phyloP scores from a whole-genome alignment of 805 yeast species.

The Zygosaccharomyces pseudorouxii region DNA sequence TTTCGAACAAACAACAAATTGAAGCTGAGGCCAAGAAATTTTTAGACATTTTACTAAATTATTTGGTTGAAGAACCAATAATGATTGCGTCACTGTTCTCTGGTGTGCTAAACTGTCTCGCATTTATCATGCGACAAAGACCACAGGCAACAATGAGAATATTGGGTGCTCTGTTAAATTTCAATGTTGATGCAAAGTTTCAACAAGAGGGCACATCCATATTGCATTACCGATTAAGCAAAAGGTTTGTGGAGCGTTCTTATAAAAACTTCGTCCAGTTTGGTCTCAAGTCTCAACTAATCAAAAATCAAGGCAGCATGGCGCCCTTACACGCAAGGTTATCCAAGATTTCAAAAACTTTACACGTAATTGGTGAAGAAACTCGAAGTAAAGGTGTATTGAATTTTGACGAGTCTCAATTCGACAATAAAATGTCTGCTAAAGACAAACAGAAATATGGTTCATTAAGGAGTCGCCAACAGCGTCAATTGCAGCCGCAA shows the following conservation, averaged over 20 bases:
- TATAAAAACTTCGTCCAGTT: constrained; percentile 44
- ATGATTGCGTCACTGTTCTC: constrained; percentile 56
- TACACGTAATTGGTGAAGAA: constrained; percentile 35
- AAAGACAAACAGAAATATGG: constrained; percentile 23
- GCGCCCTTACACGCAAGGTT: constrained; percentile 27
- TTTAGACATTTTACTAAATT: constrained; percentile 58
- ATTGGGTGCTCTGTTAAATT: constrained; percentile 53
- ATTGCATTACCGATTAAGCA: constrained; percentile 47
- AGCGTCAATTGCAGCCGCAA: constrained; percentile 5
- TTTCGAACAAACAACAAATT: constrained; percentile 45
- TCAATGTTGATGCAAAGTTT: constrained; percentile 55
- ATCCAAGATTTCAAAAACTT: constrained; percentile 33
- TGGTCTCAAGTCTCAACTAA: constrained; percentile 37
- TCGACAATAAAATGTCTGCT: constrained; percentile 24
- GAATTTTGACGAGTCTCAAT: constrained; percentile 24
- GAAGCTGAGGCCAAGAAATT: constrained; percentile 69
- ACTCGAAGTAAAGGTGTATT: constrained; percentile 34
- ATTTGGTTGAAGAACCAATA: constrained; percentile 52
- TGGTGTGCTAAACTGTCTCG: constrained; percentile 61
- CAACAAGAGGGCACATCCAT: constrained; percentile 39
- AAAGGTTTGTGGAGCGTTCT: constrained; percentile 59
- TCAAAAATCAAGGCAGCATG: constrained; percentile 25
- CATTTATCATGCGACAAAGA: constrained; percentile 60
- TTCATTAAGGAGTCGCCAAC: constrained; percentile 9
- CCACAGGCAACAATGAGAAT: constrained; percentile 56